Base-by-base conservation (phyloP, 2,329 filamentous ascomycete genomes). In the Exutisphaerella laricina region DNA sequence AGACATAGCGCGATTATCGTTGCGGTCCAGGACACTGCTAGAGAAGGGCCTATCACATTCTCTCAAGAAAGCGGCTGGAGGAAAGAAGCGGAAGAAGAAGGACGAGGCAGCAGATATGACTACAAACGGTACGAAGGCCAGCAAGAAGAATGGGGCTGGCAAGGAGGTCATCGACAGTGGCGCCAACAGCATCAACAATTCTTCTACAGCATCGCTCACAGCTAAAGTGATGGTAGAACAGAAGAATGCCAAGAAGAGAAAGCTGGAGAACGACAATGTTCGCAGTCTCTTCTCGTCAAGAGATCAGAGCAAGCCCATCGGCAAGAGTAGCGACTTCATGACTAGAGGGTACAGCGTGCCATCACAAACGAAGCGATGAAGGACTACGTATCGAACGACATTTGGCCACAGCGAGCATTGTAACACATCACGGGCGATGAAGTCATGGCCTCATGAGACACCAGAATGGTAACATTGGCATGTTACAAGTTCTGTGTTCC, bases 141-240 rank as follows among this genome's bases (percentile, higher is more conserved):
- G 54, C 35, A 13, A 39, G 38, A 10, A 35, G 34, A 31, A 39
- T 7, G 30, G 40, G 3, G 34, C 43, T n/a, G 33, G 36, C n/a
- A 51, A 55, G 25, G 49, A 44, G 14, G 31, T 34, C 5, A 32
- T 36, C 3, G 42, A 41, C 10, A 39, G 43, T 4, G 37, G 35
- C 4, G 42, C 55, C 18, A 67, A 73, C 40, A 80, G 83, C 8
- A 95, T 97, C 64, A 95, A 95, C 63, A 94, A 97, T 56, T 73
- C 86, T 0, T 78, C 86, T 42, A 92, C 92, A 0, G 89, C 90
- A 0, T 84, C 81, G 3, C 68, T 98, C 31, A 94, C 90, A 0
- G 85, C 85, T 0, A 88, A 82, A 55, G 89, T 98, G 0, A 64
- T 97, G 18, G 83, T 84, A 17, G 90, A 97, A 58, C 87, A 96